phyloP scores from a whole-genome alignment of 805 yeast genomes.

The Starmerella riodocensis region DNA sequence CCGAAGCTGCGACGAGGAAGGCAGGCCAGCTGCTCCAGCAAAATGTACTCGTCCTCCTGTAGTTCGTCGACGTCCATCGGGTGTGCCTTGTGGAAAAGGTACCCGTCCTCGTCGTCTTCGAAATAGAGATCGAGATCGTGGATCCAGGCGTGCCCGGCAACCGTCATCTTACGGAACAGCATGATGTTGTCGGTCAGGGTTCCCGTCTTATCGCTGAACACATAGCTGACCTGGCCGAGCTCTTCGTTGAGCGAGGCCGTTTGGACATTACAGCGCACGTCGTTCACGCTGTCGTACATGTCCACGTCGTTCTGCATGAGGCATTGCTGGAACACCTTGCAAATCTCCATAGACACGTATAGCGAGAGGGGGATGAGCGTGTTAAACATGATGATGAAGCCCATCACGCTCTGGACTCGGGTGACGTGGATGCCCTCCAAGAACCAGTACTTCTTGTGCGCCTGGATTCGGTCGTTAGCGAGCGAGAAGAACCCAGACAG shows the following conservation, averaged over 20 bases:
- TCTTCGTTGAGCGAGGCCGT: constrained; percentile 94
- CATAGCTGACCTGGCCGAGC: constrained; percentile 88
- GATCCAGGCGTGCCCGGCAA: constrained; percentile 79
- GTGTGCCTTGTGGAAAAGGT: constrained; percentile 21
- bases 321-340: constrained; percentile 73
- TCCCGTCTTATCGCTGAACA: constrained; percentile 94
- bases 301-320: constrained; percentile 83
- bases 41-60: constrained; percentile 12
- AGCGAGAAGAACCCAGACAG: constrained; percentile 70
- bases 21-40: constrained; percentile 19
- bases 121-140: constrained; percentile 53
- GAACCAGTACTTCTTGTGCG: constrained; percentile 46
- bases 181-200: constrained; percentile 89
- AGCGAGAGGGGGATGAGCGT: constrained; percentile 89
- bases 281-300: constrained; percentile 72
- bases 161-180: constrained; percentile 79
- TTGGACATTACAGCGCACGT: constrained; percentile 88
- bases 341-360: constrained; percentile 92
- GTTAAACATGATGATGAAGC: constrained; percentile 92
- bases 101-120: constrained; percentile 20
- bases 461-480: constrained; percentile 43
- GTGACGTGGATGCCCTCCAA: constrained; percentile 61
- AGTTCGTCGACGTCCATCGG: constrained; percentile 9
- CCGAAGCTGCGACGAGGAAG: constrained; percentile 21
- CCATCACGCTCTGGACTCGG: constrained; percentile 80